Percentiles rank a stretch among this genome's conserved stretches.
These are phyloP conservation scores for Huntiella savannae DNA, from an alignment of 2,329 filamentous ascomycete species.

Conservation along the genomic window DNA sequence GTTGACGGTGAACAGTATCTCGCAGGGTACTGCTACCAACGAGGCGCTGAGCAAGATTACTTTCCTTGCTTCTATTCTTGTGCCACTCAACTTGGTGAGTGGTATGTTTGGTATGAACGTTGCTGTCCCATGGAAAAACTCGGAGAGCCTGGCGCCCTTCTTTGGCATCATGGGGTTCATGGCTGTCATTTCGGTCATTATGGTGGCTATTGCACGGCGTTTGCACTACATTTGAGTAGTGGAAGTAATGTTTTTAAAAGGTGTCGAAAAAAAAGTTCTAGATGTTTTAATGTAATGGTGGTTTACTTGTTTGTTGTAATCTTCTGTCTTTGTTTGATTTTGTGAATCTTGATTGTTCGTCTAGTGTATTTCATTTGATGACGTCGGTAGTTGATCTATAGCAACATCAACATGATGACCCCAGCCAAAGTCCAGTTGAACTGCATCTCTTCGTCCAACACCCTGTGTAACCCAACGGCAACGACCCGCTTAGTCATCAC, in stretches of 20 bases:
- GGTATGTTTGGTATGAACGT: slow-evolving; percentile 84
- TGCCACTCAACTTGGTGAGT: slow-evolving; percentile 83
- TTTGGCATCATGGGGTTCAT: slow-evolving; percentile 34
- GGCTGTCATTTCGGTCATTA: slow-evolving; percentile 29
- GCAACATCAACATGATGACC: no score
- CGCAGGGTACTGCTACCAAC: slow-evolving; percentile 75
- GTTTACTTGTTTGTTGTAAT: slow-evolving; percentile 4
- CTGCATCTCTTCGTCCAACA: not conserved
- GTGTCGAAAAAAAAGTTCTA: not conserved
- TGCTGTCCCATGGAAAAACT: slow-evolving; percentile 40
- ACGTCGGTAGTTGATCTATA: not conserved
- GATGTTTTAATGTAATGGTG: not conserved
- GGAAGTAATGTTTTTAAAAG: not conserved
- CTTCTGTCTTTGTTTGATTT: not conserved
- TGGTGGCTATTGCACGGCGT: slow-evolving; percentile 27
- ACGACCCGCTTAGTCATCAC: not conserved
- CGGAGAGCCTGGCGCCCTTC: slow-evolving; percentile 35
- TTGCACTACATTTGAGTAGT: slow-evolving; percentile 27
- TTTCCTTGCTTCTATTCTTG: slow-evolving; percentile 81
- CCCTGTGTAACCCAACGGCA: not conserved
- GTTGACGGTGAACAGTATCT: slow-evolving; percentile 77
- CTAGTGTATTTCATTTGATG: not conserved
- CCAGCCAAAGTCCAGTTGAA: no score
- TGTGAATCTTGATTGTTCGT: not conserved
- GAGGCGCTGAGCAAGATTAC: slow-evolving; percentile 88